A percentile compares a stretch with the other conserved stretches of the same genome.
These are phyloP conservation scores for Juglanconis sp. DNA, from an alignment of 2,329 filamentous ascomycete genomes.

Conservation along the genomic window DNA sequence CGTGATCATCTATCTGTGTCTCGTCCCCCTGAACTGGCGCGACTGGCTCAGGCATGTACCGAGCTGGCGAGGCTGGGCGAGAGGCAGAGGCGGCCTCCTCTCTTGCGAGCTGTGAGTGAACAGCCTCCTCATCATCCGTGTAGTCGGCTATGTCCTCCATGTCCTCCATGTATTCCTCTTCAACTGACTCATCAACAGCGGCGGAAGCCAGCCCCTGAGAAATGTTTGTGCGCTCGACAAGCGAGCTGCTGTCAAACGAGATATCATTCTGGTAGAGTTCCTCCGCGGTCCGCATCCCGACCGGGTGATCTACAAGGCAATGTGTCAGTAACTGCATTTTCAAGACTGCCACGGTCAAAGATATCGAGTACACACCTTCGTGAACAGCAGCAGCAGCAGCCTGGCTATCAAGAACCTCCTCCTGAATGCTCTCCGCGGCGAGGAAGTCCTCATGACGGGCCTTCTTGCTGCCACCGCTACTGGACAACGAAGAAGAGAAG, in stretches of 20 bases:
- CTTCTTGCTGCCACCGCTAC: constrained; percentile 25
- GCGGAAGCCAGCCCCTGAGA: neutral
- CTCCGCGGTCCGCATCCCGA: neutral
- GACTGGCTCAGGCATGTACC: neutral
- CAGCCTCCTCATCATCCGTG: constrained; percentile 13
- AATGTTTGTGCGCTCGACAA: neutral
- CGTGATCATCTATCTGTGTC: constrained; percentile 3
- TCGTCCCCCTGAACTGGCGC: neutral
- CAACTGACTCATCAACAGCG: neutral
- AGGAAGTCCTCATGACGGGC: constrained; percentile 20
- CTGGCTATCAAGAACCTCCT: constrained; percentile 24
- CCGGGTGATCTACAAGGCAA: neutral
- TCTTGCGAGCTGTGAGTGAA: constrained; percentile 16
- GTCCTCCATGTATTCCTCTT: neutral
- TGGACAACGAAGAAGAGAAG: constrained; percentile 19
- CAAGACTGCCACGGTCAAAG: neutral
- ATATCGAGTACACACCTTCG: neutral
- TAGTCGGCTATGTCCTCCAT: neutral
- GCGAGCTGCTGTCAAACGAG: neutral
- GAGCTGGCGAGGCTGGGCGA: neutral
- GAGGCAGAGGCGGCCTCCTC: constrained; percentile 7
- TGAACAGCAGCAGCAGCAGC: neutral
- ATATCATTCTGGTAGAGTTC: neutral
- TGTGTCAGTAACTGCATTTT: neutral
- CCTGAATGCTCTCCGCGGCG: neutral